These are phyloP conservation scores for Sarcocystis neurona DNA, from an alignment of 169 alveolate species.

Conservation along the genomic window DNA sequence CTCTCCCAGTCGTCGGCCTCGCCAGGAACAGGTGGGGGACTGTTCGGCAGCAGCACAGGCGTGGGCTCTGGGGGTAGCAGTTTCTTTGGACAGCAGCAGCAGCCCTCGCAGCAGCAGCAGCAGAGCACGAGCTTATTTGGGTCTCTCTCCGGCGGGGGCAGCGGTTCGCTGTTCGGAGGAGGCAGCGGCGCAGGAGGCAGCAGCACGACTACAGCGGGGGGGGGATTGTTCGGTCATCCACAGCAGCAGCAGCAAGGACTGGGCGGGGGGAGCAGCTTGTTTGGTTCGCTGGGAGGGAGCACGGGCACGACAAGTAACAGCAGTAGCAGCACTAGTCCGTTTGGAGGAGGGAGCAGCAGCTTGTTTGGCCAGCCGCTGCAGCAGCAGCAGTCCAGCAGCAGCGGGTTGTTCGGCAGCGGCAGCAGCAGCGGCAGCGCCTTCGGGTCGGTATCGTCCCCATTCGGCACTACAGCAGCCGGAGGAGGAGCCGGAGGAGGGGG, in stretches of 20 bases:
- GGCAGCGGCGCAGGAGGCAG: conserved; percentile 43
- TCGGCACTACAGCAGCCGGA: neutral
- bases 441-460: neutral
- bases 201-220: conserved; percentile 6
- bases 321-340: neutral
- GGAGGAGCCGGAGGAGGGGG: conserved; percentile 13
- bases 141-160: neutral
- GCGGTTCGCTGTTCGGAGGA: neutral
- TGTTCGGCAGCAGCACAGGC: conserved; percentile 38
- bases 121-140: neutral
- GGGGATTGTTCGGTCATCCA: neutral
- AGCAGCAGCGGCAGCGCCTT: neutral
- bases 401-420: conserved; percentile 56
- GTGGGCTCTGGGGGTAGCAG: conserved; percentile 39
- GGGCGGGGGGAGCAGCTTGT: no score
- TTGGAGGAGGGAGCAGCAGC: conserved; percentile 27
- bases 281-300: neutral
- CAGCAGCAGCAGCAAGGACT: neutral
- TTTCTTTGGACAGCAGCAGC: conserved; percentile 58
- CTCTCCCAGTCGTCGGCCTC: no score
- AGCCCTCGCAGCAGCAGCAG: conserved; percentile 39
- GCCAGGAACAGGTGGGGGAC: no score
- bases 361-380: conserved; percentile 58
- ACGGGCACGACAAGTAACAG: neutral
- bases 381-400: conserved; percentile 40